Base-by-base conservation (phyloP, 1,139 yeast species). In the Meyerozyma sp. region DNA sequence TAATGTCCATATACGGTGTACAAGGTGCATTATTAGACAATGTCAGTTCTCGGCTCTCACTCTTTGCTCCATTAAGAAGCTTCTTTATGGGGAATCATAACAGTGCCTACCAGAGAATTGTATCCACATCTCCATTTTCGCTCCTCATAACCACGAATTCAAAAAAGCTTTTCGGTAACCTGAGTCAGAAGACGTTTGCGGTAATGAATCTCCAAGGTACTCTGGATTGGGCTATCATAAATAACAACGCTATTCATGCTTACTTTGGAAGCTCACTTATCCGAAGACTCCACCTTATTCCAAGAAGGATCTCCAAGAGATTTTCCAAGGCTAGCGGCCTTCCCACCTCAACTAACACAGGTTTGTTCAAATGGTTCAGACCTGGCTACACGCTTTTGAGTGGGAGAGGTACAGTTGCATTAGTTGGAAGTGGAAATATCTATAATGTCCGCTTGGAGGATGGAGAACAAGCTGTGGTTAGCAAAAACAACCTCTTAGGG, bases 161-260 rank as follows among this genome's bases (percentile, higher is more conserved):
- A 16, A 48, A 46, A n/a, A 32, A 42, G 11, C 18, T 16, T 34
- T 42, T 29, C 5, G 26, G 26, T 49, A 68, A 32, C 48, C 61
- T 26, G 55, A 45, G 14, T 42, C 58, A 5, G 42, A 70, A 61
- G 41, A 63, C 79, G 13, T 73, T 77, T 52, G 70, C 69, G 10
- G 65, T 65, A 36, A 49, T 82, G 32, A 51, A 64, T 5, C 57
- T 82, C 44, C 84, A 82, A 49, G 88, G 88, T 1, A 62, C 75
- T 1, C 61, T 61, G 23, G 88, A 82, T 52, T 82, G 86, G 85
- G 84, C 84, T 1, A 47, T 82, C 4, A 63, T 82, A 40, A 65
- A 74, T 38, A 62, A 66, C 3, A 56, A 65, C 10, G 70, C 81
- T 0, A 57, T 82, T 25, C 79, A 77, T 42, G 75, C 71, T 1